Evolutionary conservation across 2,329 filamentous ascomycete species (phyloP), one percentile per base, ranked within the genome.

Genomic region (Aspergillus novofumigatus): DNA sequence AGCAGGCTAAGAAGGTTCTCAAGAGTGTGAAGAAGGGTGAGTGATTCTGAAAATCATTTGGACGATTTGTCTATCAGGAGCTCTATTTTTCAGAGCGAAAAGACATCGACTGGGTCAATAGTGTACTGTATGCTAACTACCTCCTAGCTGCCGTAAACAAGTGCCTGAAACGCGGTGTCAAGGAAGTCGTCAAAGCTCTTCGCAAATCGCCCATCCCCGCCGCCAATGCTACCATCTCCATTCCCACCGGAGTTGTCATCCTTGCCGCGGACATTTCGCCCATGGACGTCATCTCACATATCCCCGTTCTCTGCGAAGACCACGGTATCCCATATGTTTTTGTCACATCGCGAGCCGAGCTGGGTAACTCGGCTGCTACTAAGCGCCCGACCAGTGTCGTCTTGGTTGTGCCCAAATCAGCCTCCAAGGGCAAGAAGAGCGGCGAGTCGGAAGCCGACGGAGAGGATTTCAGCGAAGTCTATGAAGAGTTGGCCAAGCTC

Each of bases 281-380:
- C 64, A 93, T 94, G 87, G 94, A 99, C 77, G 94, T 99, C 75
- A 97, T 99, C 80, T 94, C 91, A 59, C 94, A 99, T 80, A 90
- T 99, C 65, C 94, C 94, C 69, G 90, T 99, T 57, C 88, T 97
- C 57, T 97, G 94, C 83, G 94, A 99, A 80, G 93, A 97, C 79
- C 92, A 97, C 83, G 91, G 90, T 77, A 91, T 97, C 59, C 94
- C 94, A 35, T 99, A 97, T 80, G 86, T 99, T 76, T 99, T 95
- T 77, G 90, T 99, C 68, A 86, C 88, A 59, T 95, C 90, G 70
- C 88, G 94, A 67, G 93, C 92, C 60, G 93, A 97, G 80, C 86
- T 99, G 57, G 94, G 94, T 70, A 90, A 91, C 66, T 93, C 94
- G 3, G 92, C 92, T 59, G 90, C 88, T 75, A 99, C 94, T 51